These are phyloP conservation scores for Phytophthora sojae DNA, from an alignment of 352 stramenopile species.

Conservation along the genomic window DNA sequence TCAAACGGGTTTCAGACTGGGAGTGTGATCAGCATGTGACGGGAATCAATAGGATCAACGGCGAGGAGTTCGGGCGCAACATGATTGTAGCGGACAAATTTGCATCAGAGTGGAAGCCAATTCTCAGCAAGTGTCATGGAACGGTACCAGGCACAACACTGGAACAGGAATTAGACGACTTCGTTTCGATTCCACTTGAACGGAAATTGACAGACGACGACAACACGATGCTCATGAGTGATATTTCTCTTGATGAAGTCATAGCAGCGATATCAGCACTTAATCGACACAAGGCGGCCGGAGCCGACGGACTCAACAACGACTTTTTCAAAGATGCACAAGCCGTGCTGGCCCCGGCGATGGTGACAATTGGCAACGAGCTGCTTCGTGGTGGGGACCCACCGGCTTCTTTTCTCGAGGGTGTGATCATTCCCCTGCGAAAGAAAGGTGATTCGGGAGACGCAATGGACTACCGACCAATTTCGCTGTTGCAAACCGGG, in stretches of 20 bases:
- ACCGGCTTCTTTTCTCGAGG: not conserved
- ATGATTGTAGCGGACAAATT: not conserved
- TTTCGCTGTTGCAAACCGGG: not conserved
- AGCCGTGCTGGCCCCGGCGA: not conserved
- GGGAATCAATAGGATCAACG: not conserved
- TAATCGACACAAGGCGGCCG: constrained; percentile 2
- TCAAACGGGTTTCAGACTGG: not conserved
- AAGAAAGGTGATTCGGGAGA: not conserved
- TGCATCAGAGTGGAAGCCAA: constrained; percentile 1
- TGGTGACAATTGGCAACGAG: constrained; percentile 4
- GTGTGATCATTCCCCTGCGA: not conserved
- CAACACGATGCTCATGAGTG: not conserved
- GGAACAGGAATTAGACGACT: constrained; percentile 2
- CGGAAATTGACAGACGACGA: not conserved
- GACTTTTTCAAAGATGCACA: constrained; percentile 1
- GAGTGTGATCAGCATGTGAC: not conserved
- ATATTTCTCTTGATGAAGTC: not conserved
- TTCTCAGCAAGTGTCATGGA: not conserved
- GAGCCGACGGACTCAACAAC: not conserved
- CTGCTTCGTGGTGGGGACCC: not conserved
- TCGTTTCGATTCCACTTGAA: not conserved
- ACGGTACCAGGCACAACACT: not conserved
- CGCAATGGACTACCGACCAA: constrained; percentile 10
- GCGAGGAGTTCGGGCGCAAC: not conserved
- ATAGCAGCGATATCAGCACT: not conserved